Base-by-base conservation (phyloP, 2,329 filamentous ascomycete genomes). In the Capronia epimyces region DNA sequence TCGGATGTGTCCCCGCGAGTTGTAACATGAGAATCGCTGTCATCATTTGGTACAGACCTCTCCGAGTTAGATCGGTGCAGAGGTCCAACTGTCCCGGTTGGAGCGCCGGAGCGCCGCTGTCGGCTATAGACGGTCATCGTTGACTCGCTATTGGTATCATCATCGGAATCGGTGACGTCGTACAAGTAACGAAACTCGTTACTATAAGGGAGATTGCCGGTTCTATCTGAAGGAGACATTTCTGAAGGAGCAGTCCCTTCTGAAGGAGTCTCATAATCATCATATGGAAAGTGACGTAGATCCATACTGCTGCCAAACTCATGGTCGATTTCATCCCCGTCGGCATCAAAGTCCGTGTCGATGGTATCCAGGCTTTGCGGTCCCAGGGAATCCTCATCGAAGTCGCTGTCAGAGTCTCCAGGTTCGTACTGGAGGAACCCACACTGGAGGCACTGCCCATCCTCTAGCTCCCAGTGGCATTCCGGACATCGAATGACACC, bases 401-500 rank as follows among this genome's bases (percentile, higher is more conserved):
- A 49, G 21, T 58, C 55, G 12, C n/a, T 43, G n/a, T 54, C 43
- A 29, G 51, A 49, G 34, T 74, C 18, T 74, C 69, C 44, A 74
- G 47, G 18, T 16, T 57, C 49, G 20, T 49, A 52, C 47, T 54
- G 48, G 18, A 40, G 45, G 27, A 57, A 78, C 43, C 77, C 74
- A 50, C 83, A 86, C 16, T 72, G 69, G 18, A 63, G 56, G 60
- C 83, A 87, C 2, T 60, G 65, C 49, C 79, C 78, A 37, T 82
- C 80, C 62, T 82, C 79, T 41, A 86, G 69, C 64, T 86, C 83
- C 74, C 78, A 79, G 7, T 73, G 67, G 65, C 83, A 87, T 2
- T 69, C 56, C 1, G 82, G 82, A 63, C 83, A 87, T 57, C 82
- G 75, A 48, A 78, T 75, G 27, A 77, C 76, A 63, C 86, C 82